phyloP scores from a whole-genome alignment of 129 eudicot species.

The Sambucus nigra region DNA sequence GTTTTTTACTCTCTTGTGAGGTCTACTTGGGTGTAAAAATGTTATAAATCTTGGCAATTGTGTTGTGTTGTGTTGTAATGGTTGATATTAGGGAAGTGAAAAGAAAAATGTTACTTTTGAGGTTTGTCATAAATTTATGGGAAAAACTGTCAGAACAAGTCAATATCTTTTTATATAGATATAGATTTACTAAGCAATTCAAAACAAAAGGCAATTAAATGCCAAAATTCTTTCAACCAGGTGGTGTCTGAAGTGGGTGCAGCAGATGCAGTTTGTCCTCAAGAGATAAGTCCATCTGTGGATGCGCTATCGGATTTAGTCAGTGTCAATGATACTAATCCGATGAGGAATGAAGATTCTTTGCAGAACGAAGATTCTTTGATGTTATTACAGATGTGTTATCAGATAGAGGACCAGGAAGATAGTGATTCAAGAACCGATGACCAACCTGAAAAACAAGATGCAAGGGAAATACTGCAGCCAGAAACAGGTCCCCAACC shows the following conservation, averaged over 20 bases:
- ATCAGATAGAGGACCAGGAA: constrained; percentile 17
- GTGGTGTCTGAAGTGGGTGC: constrained; percentile 12
- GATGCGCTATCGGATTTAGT: background rate
- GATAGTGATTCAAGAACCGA: background rate
- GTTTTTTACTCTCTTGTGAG: too few species aligned
- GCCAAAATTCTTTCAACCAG: constrained; percentile 9
- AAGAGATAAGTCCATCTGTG: constrained; percentile 5
- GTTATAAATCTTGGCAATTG: too few species aligned
- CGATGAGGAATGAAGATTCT: constrained; percentile 13
- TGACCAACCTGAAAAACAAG: constrained; percentile 3
- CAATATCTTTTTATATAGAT: too few species aligned
- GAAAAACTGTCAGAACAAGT: too few species aligned
- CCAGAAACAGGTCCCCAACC: constrained; percentile 1
- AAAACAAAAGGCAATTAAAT: too few species aligned
- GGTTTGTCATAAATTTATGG: too few species aligned
- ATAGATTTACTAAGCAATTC: too few species aligned
- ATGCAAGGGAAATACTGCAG: background rate
- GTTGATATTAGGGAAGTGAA: too few species aligned
- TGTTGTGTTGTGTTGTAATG: too few species aligned
- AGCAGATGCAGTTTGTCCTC: background rate
- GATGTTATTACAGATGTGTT: constrained; percentile 10
- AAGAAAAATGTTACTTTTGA: too few species aligned
- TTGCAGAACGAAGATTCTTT: constrained; percentile 13
- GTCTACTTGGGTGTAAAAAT: too few species aligned
- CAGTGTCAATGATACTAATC: constrained; percentile 1